phyloP scores from a whole-genome alignment of 768 basidiomycete genomes.

The Lyophyllum semitale region DNA sequence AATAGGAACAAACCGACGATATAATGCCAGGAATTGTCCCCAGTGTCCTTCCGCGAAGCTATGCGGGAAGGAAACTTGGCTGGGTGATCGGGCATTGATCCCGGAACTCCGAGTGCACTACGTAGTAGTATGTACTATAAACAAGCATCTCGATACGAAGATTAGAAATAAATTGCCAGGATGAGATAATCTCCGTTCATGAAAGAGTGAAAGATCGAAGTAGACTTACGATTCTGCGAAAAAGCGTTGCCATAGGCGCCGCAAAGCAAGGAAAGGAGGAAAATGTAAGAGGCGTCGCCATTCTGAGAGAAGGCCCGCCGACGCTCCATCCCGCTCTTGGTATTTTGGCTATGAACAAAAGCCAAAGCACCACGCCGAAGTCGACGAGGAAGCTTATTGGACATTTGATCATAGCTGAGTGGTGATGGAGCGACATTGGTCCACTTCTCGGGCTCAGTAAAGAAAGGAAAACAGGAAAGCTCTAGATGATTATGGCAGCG shows the following conservation, averaged over 20 bases:
- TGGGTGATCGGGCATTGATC: too few species aligned
- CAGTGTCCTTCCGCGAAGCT: too few species aligned
- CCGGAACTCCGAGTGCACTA: too few species aligned
- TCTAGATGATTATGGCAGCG: neutral
- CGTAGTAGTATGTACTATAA: too few species aligned
- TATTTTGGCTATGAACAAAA: slow-evolving; percentile 64
- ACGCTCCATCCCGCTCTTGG: slow-evolving; percentile 44
- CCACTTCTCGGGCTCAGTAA: neutral
- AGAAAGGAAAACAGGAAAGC: slow-evolving; percentile 1
- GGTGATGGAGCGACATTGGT: slow-evolving; percentile 32
- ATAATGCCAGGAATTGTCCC: too few species aligned
- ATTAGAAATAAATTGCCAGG: too few species aligned
- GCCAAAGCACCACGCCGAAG: slow-evolving; percentile 32
- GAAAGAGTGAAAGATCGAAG: too few species aligned
- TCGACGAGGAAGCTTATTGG: slow-evolving; percentile 26
- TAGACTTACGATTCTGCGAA: too few species aligned
- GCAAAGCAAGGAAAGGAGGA: neutral
- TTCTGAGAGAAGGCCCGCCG: slow-evolving; percentile 20
- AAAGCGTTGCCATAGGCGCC: too few species aligned
- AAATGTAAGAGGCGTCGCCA: neutral
- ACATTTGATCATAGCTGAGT: slow-evolving; percentile 37
- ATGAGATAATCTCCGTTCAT: too few species aligned
- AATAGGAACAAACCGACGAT: neutral
- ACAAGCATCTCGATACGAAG: too few species aligned
- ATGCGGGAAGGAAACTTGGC: too few species aligned